phyloP scores from a whole-genome alignment of 176 grass and related monocot genomes.

The Musa itinerans region DNA sequence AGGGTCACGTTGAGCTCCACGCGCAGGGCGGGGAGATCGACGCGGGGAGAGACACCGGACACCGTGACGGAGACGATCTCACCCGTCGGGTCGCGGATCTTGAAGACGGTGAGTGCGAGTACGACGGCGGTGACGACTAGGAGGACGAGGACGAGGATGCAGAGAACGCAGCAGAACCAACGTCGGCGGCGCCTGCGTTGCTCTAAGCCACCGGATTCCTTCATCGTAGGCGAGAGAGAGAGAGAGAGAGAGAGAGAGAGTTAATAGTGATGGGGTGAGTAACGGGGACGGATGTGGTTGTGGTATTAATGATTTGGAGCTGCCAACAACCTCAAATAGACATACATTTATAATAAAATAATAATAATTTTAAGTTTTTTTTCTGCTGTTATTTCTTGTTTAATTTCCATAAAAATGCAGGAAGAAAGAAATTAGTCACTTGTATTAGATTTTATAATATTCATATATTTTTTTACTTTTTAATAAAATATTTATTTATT shows the following conservation, averaged over 20 bases:
- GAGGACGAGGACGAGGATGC: conserved; percentile 32
- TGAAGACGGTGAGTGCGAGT: conserved; percentile 39
- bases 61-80: conserved; percentile 40
- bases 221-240: conserved; percentile 16
- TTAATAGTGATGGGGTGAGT: background rate
- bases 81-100: conserved; percentile 34
- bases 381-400: too few relatives aligned
- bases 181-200: conserved; percentile 8
- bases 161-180: conserved; percentile 21
- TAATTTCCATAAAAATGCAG: too few relatives aligned
- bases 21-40: conserved; percentile 26
- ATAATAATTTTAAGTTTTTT: too few relatives aligned
- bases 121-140: conserved; percentile 37
- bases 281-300: background rate
- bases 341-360: too few relatives aligned
- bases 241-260: too few relatives aligned
- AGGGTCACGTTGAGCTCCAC: conserved; percentile 66
- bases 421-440: too few relatives aligned
- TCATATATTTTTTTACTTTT: too few relatives aligned
- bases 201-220: conserved; percentile 14
- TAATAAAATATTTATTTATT: too few relatives aligned
- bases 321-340: too few relatives aligned
- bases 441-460: too few relatives aligned
- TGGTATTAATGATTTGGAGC: too few relatives aligned
- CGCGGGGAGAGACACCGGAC: conserved; percentile 27